Conservation (phyloP, 2,329 filamentous ascomycete species). For the Alternaria burnsii region DNA sequence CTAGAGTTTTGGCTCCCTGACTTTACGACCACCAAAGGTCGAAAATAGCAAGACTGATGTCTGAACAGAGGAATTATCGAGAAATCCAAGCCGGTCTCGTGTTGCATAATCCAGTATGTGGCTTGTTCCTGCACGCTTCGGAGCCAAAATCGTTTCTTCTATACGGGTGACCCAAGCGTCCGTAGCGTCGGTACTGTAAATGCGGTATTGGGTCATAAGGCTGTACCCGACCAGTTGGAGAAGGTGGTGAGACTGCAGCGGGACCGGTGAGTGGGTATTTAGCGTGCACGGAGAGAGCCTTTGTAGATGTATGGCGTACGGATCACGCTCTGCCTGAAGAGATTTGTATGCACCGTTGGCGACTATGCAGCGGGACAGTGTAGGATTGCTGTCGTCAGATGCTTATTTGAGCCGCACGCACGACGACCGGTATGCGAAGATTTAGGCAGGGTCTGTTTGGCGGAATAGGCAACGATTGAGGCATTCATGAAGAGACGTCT, state of each 20-base stretch:
- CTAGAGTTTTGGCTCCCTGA: constrained; percentile 16
- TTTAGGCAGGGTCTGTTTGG: constrained; percentile 11
- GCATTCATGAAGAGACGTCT: not conserved
- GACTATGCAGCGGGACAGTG: constrained; percentile 32
- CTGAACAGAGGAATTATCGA: constrained; percentile 29
- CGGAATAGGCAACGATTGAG: not conserved
- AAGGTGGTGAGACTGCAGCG: constrained; percentile 31
- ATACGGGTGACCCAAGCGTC: constrained; percentile 15
- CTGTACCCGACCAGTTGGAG: constrained; percentile 22
- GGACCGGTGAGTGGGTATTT: constrained; percentile 24
- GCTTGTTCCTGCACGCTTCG: constrained; percentile 26
- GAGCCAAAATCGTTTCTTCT: constrained; percentile 32
- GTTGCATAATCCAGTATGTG: constrained; percentile 36
- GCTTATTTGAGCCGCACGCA: constrained; percentile 49
- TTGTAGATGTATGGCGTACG: constrained; percentile 43
- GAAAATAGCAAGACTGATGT: constrained; percentile 33
- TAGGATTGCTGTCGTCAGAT: constrained; percentile 49
- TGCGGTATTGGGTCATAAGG: constrained; percentile 19
- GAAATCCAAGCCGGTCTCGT: constrained; percentile 36
- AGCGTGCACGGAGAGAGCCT: constrained; percentile 28
- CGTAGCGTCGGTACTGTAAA: constrained; percentile 19
- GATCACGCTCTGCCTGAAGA: constrained; percentile 23
- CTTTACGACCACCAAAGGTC: constrained; percentile 26
- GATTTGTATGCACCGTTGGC: constrained; percentile 21
- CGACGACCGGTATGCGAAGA: constrained; percentile 22